phyloP scores from a whole-genome alignment of 345 rosid species.

The Gossypium sturtianum region DNA sequence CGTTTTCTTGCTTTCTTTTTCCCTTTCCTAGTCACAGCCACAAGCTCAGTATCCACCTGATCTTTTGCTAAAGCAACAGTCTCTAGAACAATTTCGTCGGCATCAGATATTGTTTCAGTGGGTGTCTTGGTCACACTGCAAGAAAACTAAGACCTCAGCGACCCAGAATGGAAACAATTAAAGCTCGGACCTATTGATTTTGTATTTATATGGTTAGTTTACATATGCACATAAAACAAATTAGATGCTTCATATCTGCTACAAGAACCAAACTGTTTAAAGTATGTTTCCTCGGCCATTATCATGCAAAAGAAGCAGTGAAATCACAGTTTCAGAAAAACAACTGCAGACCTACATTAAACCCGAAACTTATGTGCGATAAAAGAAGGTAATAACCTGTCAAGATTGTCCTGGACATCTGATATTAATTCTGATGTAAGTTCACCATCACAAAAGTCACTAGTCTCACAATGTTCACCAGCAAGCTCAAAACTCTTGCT shows the following conservation, averaged over 20 bases:
- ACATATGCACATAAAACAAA: not conserved
- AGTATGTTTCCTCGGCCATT: not conserved
- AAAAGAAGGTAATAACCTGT: conserved; percentile 29
- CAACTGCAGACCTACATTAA: not conserved
- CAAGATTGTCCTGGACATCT: conserved; percentile 23
- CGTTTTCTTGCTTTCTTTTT: conserved; percentile 44
- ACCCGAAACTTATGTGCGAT: not conserved
- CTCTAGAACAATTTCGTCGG: conserved; percentile 20
- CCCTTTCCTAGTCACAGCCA: conserved; percentile 20
- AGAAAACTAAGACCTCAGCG: conserved; percentile 20
- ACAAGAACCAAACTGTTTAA: not conserved
- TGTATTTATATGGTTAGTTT: not conserved
- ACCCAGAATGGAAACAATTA: conserved; percentile 4
- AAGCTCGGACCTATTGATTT: not conserved
- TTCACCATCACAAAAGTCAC: conserved; percentile 18
- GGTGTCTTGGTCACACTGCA: conserved; percentile 36
- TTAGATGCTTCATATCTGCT: not conserved
- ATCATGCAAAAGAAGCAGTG: conserved; percentile 6
- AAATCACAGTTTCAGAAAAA: not conserved
- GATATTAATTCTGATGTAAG: not conserved
- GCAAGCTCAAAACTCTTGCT: conserved; percentile 16
- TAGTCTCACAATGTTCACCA: conserved; percentile 25
- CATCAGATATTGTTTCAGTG: conserved; percentile 24
- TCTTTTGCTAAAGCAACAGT: conserved; percentile 22
- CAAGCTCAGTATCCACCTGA: conserved; percentile 20